Base-by-base conservation (phyloP, 2,329 filamentous ascomycete species). In the Sordariomycetes sp. region DNA sequence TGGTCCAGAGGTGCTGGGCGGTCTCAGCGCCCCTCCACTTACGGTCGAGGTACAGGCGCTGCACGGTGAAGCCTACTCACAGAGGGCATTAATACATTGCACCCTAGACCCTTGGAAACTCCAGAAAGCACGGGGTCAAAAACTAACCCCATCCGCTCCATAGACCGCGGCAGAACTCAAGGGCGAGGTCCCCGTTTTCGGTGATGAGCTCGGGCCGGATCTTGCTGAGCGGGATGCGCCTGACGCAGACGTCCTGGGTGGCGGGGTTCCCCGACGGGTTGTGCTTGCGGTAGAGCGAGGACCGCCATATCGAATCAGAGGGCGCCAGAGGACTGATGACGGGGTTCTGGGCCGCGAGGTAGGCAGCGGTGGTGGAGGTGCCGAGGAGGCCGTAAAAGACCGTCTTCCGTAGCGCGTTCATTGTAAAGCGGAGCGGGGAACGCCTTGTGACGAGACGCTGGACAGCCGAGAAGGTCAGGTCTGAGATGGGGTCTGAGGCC, bases 91-190 rank as follows among this genome's bases (percentile, higher is more conserved):
- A 32, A 25, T 50, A 57, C 32, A 25, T 54, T 43, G 53, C 40
- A 20, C 52, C 20, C 59, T 52, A 54, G 7, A 24, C 46, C 35
- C 3, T 24, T 24, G 46, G 20, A 24, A 24, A 14, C 20, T 24
- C 46, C 22, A 50, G 46, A 7, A 24, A 50, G 22, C 22, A 24
- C 46, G 46, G 22, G 2, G 18, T 16, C 56, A 34, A 58, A 50
- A 59, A 71, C 78, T 61, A 69, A 88, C 86, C 85, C 67, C 77
- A 76, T 59, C 83, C 84, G 61, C 80, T 79, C 86, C 82, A 90
- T 54, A 88, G 72, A 52, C 85, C 85, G 14, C 82, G 81, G 66
- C 83, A 87, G 66, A 88, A 88, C 62, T 81, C 82, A 63, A 87
- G 76, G 1, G 80, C 79, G 54, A 89, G 73, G 1, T 75, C 76